Percentiles rank a stretch among this genome's conserved stretches.
phyloP scores from a whole-genome alignment of 2,329 filamentous ascomycete species.

The Herpotrichia juniperi region DNA sequence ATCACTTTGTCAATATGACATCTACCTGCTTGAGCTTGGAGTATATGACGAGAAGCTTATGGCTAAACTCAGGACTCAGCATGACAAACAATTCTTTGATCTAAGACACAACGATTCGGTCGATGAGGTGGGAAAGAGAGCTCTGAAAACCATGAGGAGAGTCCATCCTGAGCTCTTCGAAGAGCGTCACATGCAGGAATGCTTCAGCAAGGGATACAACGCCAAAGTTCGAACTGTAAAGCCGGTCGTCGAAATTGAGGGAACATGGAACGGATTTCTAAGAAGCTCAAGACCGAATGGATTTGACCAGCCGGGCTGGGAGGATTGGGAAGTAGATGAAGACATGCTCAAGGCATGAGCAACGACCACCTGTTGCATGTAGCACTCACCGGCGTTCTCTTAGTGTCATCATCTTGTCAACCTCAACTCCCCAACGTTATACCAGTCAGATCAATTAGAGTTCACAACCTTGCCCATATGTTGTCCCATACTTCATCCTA shows the following conservation, averaged over 20 bases:
- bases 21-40: slow-evolving; percentile 67
- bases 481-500: neutral
- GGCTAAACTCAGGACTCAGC: slow-evolving; percentile 55
- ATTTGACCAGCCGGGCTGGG: slow-evolving; percentile 57
- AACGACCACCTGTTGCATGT: neutral
- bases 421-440: too few relatives aligned
- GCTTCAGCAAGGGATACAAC: slow-evolving; percentile 52
- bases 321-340: slow-evolving; percentile 50
- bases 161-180: slow-evolving; percentile 63
- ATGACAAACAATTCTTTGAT: slow-evolving; percentile 61
- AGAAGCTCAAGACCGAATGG: slow-evolving; percentile 60
- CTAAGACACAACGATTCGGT: slow-evolving; percentile 68
- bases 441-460: too few relatives aligned
- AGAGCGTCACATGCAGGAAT: slow-evolving; percentile 54
- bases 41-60: slow-evolving; percentile 62
- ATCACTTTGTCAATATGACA: slow-evolving; percentile 71
- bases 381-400: neutral
- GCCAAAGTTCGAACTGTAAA: slow-evolving; percentile 56
- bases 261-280: slow-evolving; percentile 56
- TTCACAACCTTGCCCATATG: too few relatives aligned
- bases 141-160: slow-evolving; percentile 60
- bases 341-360: slow-evolving; percentile 39
- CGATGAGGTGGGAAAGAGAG: slow-evolving; percentile 67
- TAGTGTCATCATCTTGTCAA: neutral
- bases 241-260: slow-evolving; percentile 54